Evolutionary conservation across 352 stramenopile species (phyloP).

Genomic region (Phytophthora cactorum): DNA sequence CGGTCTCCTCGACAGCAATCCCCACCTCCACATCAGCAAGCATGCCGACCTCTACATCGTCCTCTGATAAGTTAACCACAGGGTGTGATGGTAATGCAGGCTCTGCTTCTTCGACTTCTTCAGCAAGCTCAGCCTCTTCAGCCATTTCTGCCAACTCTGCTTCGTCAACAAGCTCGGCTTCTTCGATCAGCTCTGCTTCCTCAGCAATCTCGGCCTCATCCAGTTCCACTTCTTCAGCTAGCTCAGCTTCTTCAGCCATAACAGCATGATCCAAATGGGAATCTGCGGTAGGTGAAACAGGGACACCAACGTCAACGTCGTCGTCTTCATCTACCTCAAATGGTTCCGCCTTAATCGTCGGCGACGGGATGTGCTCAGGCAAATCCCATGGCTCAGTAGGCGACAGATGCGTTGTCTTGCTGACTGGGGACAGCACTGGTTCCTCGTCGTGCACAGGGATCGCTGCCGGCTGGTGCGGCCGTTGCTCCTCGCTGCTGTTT

Average conservation of each 20-base stretch:
- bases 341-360: slow-evolving; percentile 23
- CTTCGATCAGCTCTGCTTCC: slow-evolving; percentile 23
- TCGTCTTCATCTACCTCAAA: slow-evolving; percentile 21
- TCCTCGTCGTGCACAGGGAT: slow-evolving; percentile 30
- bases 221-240: slow-evolving; percentile 21
- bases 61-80: slow-evolving; percentile 11
- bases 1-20: slow-evolving; percentile 33
- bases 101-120: slow-evolving; percentile 30
- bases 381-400: slow-evolving; percentile 43
- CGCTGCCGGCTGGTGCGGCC: slow-evolving; percentile 9
- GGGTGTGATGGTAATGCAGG: slow-evolving; percentile 18
- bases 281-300: slow-evolving; percentile 16
- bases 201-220: slow-evolving; percentile 8
- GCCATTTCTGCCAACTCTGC: slow-evolving; percentile 9
- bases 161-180: slow-evolving; percentile 17
- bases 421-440: slow-evolving; percentile 27
- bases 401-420: slow-evolving; percentile 32
- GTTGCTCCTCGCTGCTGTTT: slow-evolving; percentile 37
- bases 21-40: slow-evolving; percentile 48
- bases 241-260: slow-evolving; percentile 22
- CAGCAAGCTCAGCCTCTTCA: slow-evolving; percentile 22
- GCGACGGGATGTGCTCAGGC: slow-evolving; percentile 34
- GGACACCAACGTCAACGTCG: slow-evolving; percentile 22
- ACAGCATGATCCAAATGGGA: slow-evolving; percentile 17
- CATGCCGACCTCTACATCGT: slow-evolving; percentile 44